phyloP scores from a whole-genome alignment of 129 eudicot genomes.

The Artemisia argyi region DNA sequence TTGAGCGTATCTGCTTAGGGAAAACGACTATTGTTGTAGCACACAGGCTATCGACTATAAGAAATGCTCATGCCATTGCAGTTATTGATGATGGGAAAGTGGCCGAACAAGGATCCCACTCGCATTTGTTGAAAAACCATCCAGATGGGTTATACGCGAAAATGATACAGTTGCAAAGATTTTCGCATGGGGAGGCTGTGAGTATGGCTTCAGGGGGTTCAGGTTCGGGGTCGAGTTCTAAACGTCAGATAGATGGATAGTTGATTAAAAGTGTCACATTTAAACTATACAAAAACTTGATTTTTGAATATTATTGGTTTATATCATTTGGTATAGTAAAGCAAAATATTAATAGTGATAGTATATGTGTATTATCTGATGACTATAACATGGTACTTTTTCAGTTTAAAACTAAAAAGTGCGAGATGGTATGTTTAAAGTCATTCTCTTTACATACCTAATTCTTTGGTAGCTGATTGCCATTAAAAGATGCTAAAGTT shows the following conservation, averaged over 20 bases:
- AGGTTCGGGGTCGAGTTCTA: constrained; percentile 55
- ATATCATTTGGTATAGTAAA: constrained; percentile 35
- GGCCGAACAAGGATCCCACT: constrained; percentile 87
- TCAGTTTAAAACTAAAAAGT: background rate
- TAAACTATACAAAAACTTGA: constrained; percentile 35
- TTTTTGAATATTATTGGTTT: constrained; percentile 19
- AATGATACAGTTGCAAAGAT: constrained; percentile 87
- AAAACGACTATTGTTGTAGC: constrained; percentile 88
- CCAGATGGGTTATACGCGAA: constrained; percentile 82
- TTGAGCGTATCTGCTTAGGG: constrained; percentile 69
- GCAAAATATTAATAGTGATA: constrained; percentile 22
- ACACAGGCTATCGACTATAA: constrained; percentile 70
- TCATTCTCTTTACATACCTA: background rate
- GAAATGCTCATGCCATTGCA: constrained; percentile 81
- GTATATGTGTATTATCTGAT: constrained; percentile 11
- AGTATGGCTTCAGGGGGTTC: constrained; percentile 40
- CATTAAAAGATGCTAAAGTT: too few species aligned
- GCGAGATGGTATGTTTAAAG: background rate
- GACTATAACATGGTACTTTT: constrained; percentile 1
- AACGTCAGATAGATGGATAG: constrained; percentile 45
- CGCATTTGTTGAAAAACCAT: constrained; percentile 71
- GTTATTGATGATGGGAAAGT: constrained; percentile 89
- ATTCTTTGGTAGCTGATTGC: too few species aligned
- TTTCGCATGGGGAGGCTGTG: constrained; percentile 64
- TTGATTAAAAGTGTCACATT: constrained; percentile 16